Evolutionary conservation across 2,329 filamentous ascomycete genomes (phyloP), one percentile per base, ranked within the genome.

Genomic region (Cryphonectria naterciae): DNA sequence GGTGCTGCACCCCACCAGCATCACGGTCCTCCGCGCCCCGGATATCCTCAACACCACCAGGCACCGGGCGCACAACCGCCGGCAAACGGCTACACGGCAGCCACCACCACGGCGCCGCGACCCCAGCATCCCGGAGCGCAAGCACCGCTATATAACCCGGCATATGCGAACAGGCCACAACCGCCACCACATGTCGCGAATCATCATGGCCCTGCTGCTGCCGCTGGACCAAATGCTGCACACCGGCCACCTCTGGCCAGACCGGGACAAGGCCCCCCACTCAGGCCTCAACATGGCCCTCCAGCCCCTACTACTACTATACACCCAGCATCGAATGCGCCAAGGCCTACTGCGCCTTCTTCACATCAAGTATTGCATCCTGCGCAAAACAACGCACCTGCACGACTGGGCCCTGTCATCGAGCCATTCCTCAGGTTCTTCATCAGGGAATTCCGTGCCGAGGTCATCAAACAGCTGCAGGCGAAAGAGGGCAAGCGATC

Each of bases 391-490:
- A 61, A 22, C 49, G 65, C 41, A 0, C 54, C 73, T 35, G 60
- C 70, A 15, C 54, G 72, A 11, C 68, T 77, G 22, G 74, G 72
- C 60, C 78, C 78, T 10, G 81, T 83, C 37, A 82, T 87, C 37
- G 81, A 85, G n/a, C 81, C 83, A 0, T 80, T 80, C 46, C 77
- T 86, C 1, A 77, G 83, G 32, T 74, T 77, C 8, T 81, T 83
- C 19, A 80, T 87, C 25, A 79, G 81, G 46, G 80, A 80, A 25
- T 82, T 87, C 76, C 85, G 85, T 74, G 81, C 82, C 15, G 83
- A 84, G 13, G 79, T 87, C 22, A 80, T 83, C 15, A 80, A 82
- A 67, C 84, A 85, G 69, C 79, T 87, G 58, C 80, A 80, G 65
- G 83, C 82, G 72, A 81, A 82, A 1, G 79, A 80, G 19, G 80